Evolutionary conservation across 225 moss, liverwort and hornwort genomes (phyloP), one percentile per base, ranked within the genome.

Genomic region (Neckera pumila): DNA sequence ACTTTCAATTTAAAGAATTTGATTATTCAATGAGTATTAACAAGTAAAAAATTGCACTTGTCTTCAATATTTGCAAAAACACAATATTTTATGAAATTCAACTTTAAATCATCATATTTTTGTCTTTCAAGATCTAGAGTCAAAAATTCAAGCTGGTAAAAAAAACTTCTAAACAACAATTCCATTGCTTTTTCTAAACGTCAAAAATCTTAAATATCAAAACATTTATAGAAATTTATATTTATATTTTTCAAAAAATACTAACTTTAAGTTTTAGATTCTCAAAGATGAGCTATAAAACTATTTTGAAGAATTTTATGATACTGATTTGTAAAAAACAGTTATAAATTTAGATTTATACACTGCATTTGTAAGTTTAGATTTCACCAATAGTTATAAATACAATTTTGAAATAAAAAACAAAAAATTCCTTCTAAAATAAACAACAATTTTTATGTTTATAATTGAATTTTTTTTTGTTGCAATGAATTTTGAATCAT

Each of bases 341-440:
- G 4, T 36, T 56, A 2, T 17, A 26, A 27, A 26, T 58, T 38
- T 26, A 25, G 7, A n/a, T 14, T 36, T 57, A 7, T 27, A 33
- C 13, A 57, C 17, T 57, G 2, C 4, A 25, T 38, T 3, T n/a
- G 1, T 0, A 26, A 56, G 7, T 11, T 17, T 57, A 38, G 4
- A 58, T 27, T 40, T 38, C 12, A 58, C 4, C 11, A 38, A n/a
- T 57, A 56, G 1, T 10, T 33, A 8, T 20, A 31, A 33, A 33
- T 47, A 12, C 33, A 49, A 4, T 20, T 49, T 8, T 3, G 47
- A 30, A 30, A 17, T 31, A 3, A 0, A 7, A 74, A 47, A 7
- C 12, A 1, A 31, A 15, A 18, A 33, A 10, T 27, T 5, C 5
- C 5, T 75, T 13, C 8, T 33, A 28, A 45, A 75, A 49, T 13